These are phyloP conservation scores for Pyrrhoderma noxium DNA, from an alignment of 1,284 basidiomycete genomes.

Conservation along the genomic window DNA sequence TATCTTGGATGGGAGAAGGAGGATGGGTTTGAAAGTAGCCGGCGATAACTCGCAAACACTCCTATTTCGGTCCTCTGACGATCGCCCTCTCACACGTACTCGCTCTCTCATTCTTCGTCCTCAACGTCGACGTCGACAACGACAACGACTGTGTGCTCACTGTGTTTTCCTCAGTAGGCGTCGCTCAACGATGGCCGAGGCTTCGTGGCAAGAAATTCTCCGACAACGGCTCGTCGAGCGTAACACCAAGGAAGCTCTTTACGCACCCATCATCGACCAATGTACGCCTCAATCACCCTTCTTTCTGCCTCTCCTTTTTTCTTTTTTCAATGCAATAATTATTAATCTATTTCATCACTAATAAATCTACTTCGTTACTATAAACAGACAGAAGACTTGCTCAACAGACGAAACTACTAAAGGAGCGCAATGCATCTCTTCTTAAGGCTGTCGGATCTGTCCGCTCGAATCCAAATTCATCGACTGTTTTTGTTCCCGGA, in stretches of 20 bases:
- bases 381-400: slow-evolving; percentile 77
- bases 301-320: no score
- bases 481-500: slow-evolving; percentile 57
- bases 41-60: no score
- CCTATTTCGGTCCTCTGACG: not conserved
- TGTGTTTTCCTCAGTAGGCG: not conserved
- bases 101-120: not conserved
- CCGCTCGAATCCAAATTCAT: slow-evolving; percentile 54
- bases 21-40: slow-evolving; percentile 8
- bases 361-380: not conserved
- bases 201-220: slow-evolving; percentile 73
- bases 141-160: no score
- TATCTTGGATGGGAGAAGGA: slow-evolving; percentile 13
- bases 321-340: not conserved
- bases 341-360: not conserved
- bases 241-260: slow-evolving; percentile 69
- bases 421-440: slow-evolving; percentile 82
- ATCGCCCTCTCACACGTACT: not conserved
- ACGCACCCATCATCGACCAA: slow-evolving; percentile 80
- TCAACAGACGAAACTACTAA: slow-evolving; percentile 81
- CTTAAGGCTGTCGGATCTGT: slow-evolving; percentile 72
- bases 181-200: slow-evolving; percentile 56
- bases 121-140: not conserved
- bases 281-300: slow-evolving; percentile 48
- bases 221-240: slow-evolving; percentile 71